A percentile compares a stretch with the other conserved stretches of the same genome.
Conservation (phyloP, 371 early-diverging fungal genomes). For the Dichotomocladium elegans region DNA sequence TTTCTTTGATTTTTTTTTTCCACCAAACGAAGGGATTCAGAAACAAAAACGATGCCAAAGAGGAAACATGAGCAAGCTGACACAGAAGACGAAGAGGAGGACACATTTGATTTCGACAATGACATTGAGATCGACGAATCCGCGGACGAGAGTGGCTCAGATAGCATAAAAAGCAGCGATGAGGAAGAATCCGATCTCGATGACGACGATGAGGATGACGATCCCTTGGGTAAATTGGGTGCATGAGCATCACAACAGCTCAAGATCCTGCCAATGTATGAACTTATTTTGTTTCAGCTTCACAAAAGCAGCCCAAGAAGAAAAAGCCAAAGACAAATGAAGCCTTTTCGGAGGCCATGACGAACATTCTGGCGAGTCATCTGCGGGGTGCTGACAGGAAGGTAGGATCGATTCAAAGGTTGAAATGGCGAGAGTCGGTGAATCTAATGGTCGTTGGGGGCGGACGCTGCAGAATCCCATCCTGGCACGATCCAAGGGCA, state of each 20-base stretch:
- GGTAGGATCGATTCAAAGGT: slow-evolving; percentile 11
- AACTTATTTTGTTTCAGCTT: background rate
- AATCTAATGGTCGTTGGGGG: background rate
- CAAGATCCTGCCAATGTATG: background rate
- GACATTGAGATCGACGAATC: slow-evolving; percentile 13
- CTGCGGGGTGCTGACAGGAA: slow-evolving; percentile 46
- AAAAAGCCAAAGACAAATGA: slow-evolving; percentile 43
- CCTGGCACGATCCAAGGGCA: slow-evolving; percentile 68
- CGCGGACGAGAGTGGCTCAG: background rate
- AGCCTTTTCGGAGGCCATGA: slow-evolving; percentile 62
- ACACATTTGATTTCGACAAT: slow-evolving; percentile 13
- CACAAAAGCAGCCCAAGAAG: slow-evolving; percentile 15
- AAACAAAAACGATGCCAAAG: background rate
- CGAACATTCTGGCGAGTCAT: slow-evolving; percentile 62
- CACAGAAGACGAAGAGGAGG: background rate
- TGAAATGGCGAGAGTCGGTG: background rate
- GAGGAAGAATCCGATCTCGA: background rate
- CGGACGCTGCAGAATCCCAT: slow-evolving; percentile 59
- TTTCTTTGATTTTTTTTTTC: background rate
- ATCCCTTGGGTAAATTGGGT: background rate
- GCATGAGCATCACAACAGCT: background rate
- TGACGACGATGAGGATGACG: slow-evolving; percentile 7
- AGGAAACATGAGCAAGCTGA: slow-evolving; percentile 1
- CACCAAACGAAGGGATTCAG: background rate
- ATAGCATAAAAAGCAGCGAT: slow-evolving; percentile 3